phyloP scores from a whole-genome alignment of 164 flowering plant species.

The Vitis amurensis region DNA sequence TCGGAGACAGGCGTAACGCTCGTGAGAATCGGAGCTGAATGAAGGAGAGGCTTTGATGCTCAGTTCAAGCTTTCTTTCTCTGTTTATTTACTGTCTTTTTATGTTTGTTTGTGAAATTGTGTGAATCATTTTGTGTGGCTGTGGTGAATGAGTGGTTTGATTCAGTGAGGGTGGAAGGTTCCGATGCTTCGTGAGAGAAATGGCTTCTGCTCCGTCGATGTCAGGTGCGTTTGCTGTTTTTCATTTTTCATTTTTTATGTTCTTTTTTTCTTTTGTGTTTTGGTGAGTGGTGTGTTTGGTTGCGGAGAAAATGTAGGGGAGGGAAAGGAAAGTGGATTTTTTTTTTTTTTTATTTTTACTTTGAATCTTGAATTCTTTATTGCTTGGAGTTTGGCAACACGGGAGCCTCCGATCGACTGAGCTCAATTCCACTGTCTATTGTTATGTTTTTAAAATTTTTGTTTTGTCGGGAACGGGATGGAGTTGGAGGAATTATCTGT shows the following conservation, averaged over 20 bases:
- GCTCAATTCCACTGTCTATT: too few relatives aligned
- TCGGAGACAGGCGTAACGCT: neutral
- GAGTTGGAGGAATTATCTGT: too few relatives aligned
- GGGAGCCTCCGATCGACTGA: too few relatives aligned
- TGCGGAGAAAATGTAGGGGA: slow-evolving; percentile 12
- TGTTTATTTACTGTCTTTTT: neutral
- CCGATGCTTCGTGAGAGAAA: slow-evolving; percentile 30
- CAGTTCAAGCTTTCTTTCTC: slow-evolving; percentile 1
- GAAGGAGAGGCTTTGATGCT: neutral
- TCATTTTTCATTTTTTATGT: neutral
- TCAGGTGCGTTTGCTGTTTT: slow-evolving; percentile 37
- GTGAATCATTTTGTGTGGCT: neutral
- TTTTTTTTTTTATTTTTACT: too few relatives aligned
- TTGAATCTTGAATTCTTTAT: too few relatives aligned
- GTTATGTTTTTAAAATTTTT: neutral
- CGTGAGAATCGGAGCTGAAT: neutral
- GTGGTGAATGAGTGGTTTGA: slow-evolving; percentile 17
- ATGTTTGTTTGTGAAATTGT: neutral
- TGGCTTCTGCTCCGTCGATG: slow-evolving; percentile 67
- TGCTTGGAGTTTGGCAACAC: too few relatives aligned
- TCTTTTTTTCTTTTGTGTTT: neutral
- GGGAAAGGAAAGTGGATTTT: neutral
- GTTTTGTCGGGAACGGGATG: neutral
- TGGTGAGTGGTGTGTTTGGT: slow-evolving; percentile 1
- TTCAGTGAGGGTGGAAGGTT: slow-evolving; percentile 40